Conservation (phyloP, 176 grass and related monocot species). For the Musa schizocarpa region DNA sequence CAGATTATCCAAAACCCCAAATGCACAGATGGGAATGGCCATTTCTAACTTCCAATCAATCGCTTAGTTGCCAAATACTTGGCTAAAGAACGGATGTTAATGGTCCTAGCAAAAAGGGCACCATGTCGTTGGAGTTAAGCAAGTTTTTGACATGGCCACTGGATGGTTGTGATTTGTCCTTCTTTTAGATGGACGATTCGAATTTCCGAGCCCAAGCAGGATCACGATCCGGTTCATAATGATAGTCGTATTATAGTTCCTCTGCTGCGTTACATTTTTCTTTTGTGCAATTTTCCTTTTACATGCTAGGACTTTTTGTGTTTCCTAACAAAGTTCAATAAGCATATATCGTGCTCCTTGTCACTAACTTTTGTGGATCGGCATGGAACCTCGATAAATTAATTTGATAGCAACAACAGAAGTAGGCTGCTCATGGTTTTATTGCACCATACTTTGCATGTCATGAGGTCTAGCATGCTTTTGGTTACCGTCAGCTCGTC, state of each 20-base stretch:
- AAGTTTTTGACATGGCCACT: conserved; percentile 76
- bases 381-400: too few species aligned
- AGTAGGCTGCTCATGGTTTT: too few species aligned
- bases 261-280: conserved; percentile 27
- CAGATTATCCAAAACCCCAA: not conserved
- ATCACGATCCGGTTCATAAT: conserved; percentile 71
- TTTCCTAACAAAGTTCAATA: too few species aligned
- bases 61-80: not conserved
- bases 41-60: conserved; percentile 2
- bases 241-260: conserved; percentile 83
- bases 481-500: too few species aligned
- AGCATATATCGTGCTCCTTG: too few species aligned
- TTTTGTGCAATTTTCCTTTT: too few species aligned
- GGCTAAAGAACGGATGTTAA: conserved; percentile 28
- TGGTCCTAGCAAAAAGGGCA: not conserved
- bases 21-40: not conserved
- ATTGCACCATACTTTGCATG: too few species aligned
- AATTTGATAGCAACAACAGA: too few species aligned
- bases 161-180: conserved; percentile 53
- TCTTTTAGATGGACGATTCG: conserved; percentile 35
- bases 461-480: too few species aligned
- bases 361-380: too few species aligned
- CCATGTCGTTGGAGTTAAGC: conserved; percentile 10
- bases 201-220: conserved; percentile 88
- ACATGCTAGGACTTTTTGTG: too few species aligned